These are phyloP conservation scores for Helotiales sp. DNA, from an alignment of 2,329 filamentous ascomycete species.

Conservation along the genomic window DNA sequence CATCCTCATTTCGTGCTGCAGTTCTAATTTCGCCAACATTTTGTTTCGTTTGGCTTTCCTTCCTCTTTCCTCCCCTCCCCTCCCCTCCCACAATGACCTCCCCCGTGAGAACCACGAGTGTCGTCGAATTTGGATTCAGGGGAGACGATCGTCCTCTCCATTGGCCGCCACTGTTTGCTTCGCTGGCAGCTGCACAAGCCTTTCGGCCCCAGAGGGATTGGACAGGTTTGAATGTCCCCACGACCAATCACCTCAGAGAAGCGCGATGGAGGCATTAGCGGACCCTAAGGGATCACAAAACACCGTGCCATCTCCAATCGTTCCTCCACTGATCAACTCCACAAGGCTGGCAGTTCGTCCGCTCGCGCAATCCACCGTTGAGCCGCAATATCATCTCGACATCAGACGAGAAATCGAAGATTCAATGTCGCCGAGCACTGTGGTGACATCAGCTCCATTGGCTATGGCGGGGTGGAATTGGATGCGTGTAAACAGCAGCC, in stretches of 20 bases:
- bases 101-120: neutral
- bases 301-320: slow-evolving; percentile 26
- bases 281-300: slow-evolving; percentile 2
- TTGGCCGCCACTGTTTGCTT: slow-evolving; percentile 24
- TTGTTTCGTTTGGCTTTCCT: neutral
- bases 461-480: slow-evolving; percentile 14
- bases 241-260: slow-evolving; percentile 26
- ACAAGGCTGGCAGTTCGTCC: slow-evolving; percentile 33
- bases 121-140: slow-evolving; percentile 18
- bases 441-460: slow-evolving; percentile 26
- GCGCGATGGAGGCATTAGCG: slow-evolving; percentile 7
- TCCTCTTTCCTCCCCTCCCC: neutral
- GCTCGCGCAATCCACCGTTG: slow-evolving; percentile 14
- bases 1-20: slow-evolving; percentile 6
- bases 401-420: slow-evolving; percentile 16
- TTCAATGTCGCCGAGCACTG: slow-evolving; percentile 16
- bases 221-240: slow-evolving; percentile 2
- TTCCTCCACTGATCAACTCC: slow-evolving; percentile 20
- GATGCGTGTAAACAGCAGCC: neutral
- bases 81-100: neutral
- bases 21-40: neutral
- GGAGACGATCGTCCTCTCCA: slow-evolving; percentile 15
- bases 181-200: slow-evolving; percentile 22
- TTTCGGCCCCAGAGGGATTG: slow-evolving; percentile 23
- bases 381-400: slow-evolving; percentile 27